A percentile compares a stretch with the other conserved stretches of the same genome.
These are phyloP conservation scores for Brassica rapa DNA, from an alignment of 345 rosid species.

Conservation along the genomic window DNA sequence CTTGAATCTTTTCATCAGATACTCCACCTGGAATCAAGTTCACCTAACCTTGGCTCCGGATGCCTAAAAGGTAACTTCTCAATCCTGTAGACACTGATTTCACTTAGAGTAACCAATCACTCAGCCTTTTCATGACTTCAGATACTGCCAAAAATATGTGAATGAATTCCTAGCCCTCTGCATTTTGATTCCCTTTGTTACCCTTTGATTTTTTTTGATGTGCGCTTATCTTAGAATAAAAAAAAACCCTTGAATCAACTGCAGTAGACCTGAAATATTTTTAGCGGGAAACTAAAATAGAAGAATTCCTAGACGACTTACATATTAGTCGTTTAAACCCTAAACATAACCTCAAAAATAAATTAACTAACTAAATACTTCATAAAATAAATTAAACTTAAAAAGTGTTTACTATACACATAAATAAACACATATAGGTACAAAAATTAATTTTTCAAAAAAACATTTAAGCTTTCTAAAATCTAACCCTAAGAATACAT, in stretches of 20 bases:
- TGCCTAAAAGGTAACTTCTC: neutral
- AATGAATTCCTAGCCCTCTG: neutral
- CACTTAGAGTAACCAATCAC: neutral
- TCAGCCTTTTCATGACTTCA: neutral
- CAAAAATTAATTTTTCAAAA: too few relatives aligned
- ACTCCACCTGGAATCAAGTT: neutral
- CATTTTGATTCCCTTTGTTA: neutral
- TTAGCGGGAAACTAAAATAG: too few relatives aligned
- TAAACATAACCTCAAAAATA: too few relatives aligned
- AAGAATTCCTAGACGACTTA: too few relatives aligned
- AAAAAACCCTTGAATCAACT: neutral
- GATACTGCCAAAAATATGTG: neutral
- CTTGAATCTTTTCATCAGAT: neutral
- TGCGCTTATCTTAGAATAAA: neutral
- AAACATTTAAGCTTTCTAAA: too few relatives aligned
- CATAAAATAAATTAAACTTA: too few relatives aligned
- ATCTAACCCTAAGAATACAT: too few relatives aligned
- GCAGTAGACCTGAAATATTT: neutral
- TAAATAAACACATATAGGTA: too few relatives aligned
- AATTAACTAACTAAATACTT: too few relatives aligned
- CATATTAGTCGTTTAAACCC: too few relatives aligned
- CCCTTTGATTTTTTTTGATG: neutral
- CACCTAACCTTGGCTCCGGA: neutral
- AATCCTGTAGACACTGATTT: neutral
- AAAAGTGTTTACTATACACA: too few relatives aligned